Conservation (phyloP, 768 basidiomycete genomes). For the Suillus subluteus region DNA sequence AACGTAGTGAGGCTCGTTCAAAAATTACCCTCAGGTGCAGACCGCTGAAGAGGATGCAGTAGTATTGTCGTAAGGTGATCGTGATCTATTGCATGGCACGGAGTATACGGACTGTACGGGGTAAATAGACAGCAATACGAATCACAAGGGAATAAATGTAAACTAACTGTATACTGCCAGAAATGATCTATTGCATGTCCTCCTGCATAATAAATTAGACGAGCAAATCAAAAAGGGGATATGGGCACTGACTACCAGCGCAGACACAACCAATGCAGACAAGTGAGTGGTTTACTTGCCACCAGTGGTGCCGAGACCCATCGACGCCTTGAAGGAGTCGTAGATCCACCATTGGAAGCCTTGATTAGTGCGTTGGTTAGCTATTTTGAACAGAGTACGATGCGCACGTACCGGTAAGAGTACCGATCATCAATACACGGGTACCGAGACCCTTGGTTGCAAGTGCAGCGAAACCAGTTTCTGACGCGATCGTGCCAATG, state of each 20-base stretch:
- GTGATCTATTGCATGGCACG: slow-evolving; percentile 13
- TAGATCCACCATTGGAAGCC: slow-evolving; percentile 97
- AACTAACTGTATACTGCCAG: slow-evolving; percentile 15
- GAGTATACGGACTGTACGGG: slow-evolving; percentile 8
- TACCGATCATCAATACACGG: slow-evolving; percentile 84
- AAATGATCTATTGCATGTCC: slow-evolving; percentile 18
- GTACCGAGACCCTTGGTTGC: slow-evolving; percentile 89
- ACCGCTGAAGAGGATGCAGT: neutral
- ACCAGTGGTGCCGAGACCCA: slow-evolving; percentile 88
- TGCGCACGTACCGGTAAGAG: slow-evolving; percentile 44
- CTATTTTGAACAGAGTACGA: neutral
- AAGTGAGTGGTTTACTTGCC: slow-evolving; percentile 63
- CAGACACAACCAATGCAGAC: neutral
- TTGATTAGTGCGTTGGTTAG: slow-evolving; percentile 25
- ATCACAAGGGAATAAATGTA: slow-evolving; percentile 6
- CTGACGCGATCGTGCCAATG: slow-evolving; percentile 67
- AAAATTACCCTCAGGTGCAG: neutral
- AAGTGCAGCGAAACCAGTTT: slow-evolving; percentile 66
- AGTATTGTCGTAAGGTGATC: neutral
- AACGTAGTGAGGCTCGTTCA: neutral
- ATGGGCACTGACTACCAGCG: neutral
- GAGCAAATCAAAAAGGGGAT: neutral
- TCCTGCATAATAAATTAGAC: slow-evolving; percentile 13
- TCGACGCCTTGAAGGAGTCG: slow-evolving; percentile 80
- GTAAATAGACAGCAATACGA: slow-evolving; percentile 7